Percentiles rank a stretch among this genome's conserved stretches.
phyloP scores from a whole-genome alignment of 1,284 basidiomycete genomes.

The Ceratobasidium sp. region DNA sequence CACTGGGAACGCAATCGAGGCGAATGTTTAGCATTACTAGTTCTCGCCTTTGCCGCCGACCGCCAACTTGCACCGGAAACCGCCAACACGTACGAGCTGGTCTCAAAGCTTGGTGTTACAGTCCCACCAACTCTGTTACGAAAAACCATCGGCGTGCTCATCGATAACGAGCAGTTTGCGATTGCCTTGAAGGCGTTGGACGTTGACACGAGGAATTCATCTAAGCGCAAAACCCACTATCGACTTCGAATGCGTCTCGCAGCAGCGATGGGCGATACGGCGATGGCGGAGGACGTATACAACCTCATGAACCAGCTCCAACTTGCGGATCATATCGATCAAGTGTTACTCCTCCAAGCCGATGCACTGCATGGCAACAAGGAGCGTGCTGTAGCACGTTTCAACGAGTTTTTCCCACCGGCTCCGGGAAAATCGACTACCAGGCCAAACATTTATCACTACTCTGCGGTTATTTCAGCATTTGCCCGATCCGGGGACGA shows the following conservation, averaged over 20 bases:
- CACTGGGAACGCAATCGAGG: constrained; percentile 17
- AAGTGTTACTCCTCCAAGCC: constrained; percentile 61
- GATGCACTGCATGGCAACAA: constrained; percentile 59
- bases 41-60: constrained; percentile 25
- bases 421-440: constrained; percentile 21
- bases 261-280: constrained; percentile 38
- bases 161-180: constrained; percentile 23
- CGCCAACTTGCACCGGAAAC: constrained; percentile 13
- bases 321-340: constrained; percentile 48
- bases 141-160: constrained; percentile 3
- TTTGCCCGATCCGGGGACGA: constrained; percentile 61
- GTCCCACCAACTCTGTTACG: constrained; percentile 14
- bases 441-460: constrained; percentile 54
- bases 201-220: constrained; percentile 10
- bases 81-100: constrained; percentile 21
- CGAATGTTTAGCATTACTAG: constrained; percentile 29
- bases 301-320: constrained; percentile 37
- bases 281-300: constrained; percentile 29
- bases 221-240: constrained; percentile 27
- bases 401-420: constrained; percentile 62
- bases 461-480: constrained; percentile 64
- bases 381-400: constrained; percentile 59
- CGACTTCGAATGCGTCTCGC: constrained; percentile 41
- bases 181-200: constrained; percentile 17
- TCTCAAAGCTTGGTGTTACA: constrained; percentile 20